Conservation (phyloP, 2,329 filamentous ascomycete genomes). For the Ophiostoma angusticollis region DNA sequence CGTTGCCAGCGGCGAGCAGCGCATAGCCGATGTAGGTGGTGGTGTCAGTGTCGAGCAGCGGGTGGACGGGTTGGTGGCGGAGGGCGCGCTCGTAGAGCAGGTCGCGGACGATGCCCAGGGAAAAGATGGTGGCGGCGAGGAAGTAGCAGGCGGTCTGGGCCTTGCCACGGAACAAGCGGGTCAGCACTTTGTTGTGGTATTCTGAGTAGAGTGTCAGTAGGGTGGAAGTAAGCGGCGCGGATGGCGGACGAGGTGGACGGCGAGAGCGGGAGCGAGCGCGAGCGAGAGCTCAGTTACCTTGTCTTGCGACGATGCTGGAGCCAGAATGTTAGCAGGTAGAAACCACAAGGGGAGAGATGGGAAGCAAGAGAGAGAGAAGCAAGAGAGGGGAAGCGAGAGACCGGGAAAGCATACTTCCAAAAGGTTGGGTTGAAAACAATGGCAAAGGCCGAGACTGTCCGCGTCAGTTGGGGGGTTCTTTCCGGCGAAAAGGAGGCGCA, state of each 20-base stretch:
- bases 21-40: slow-evolving; percentile 53
- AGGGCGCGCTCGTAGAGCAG: slow-evolving; percentile 77
- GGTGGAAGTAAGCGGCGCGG: not conserved
- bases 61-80: slow-evolving; percentile 60
- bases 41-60: slow-evolving; percentile 49
- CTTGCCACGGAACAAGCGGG: slow-evolving; percentile 71
- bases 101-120: slow-evolving; percentile 79
- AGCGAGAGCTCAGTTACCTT: slow-evolving; percentile 40
- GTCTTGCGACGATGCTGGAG: slow-evolving; percentile 66
- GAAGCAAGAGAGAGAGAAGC: no score
- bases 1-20: slow-evolving; percentile 64
- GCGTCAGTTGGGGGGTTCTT: not conserved
- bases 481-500: not conserved
- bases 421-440: slow-evolving; percentile 98
- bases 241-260: no score
- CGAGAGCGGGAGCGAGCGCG: slow-evolving; percentile 9
- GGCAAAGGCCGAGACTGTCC: slow-evolving; percentile 59
- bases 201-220: slow-evolving; percentile 42
- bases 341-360: not conserved
- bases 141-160: slow-evolving; percentile 74
- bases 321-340: slow-evolving; percentile 22
- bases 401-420: slow-evolving; percentile 70
- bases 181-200: slow-evolving; percentile 82
- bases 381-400: no score
- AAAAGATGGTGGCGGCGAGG: slow-evolving; percentile 82